Evolutionary conservation across 441 rosid genomes (phyloP).

Genomic region (Adansonia madagascariensis): DNA sequence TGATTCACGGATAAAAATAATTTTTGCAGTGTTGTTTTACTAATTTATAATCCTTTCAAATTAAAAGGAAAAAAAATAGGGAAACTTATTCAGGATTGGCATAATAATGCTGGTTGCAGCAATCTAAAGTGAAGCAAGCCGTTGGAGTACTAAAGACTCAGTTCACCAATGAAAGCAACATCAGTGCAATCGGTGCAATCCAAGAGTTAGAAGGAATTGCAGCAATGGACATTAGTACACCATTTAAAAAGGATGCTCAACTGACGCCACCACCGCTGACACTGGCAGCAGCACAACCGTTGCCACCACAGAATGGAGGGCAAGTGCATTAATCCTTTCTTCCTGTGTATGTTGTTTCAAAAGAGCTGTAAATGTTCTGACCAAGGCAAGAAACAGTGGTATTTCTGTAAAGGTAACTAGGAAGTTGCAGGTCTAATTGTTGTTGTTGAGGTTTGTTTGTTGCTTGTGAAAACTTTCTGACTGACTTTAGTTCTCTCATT

Average conservation of each 20-base stretch:
- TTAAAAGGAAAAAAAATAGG: background rate
- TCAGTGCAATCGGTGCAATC: conserved; percentile 51
- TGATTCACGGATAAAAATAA: background rate
- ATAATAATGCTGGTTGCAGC: conserved; percentile 48
- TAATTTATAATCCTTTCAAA: background rate
- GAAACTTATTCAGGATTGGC: background rate
- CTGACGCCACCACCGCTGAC: background rate
- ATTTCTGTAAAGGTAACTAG: conserved; percentile 45
- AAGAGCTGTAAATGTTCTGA: conserved; percentile 43
- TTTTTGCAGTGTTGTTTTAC: background rate
- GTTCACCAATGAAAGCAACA: conserved; percentile 41
- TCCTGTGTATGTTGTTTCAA: background rate
- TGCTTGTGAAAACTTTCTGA: conserved; percentile 5
- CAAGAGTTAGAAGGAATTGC: conserved; percentile 70
- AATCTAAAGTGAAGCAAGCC: conserved; percentile 62
- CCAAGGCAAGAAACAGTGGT: conserved; percentile 23
- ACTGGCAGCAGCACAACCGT: background rate
- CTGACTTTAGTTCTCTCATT: too few relatives aligned
- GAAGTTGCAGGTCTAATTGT: conserved; percentile 38
- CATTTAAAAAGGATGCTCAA: conserved; percentile 43
- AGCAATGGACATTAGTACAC: conserved; percentile 44
- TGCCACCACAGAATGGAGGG: conserved; percentile 23
- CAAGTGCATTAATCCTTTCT: background rate
- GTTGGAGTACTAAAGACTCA: conserved; percentile 59
- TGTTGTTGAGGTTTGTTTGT: conserved; percentile 35